Evolutionary conservation across 768 basidiomycete genomes (phyloP).

Genomic region (Calocybe cyanea): DNA sequence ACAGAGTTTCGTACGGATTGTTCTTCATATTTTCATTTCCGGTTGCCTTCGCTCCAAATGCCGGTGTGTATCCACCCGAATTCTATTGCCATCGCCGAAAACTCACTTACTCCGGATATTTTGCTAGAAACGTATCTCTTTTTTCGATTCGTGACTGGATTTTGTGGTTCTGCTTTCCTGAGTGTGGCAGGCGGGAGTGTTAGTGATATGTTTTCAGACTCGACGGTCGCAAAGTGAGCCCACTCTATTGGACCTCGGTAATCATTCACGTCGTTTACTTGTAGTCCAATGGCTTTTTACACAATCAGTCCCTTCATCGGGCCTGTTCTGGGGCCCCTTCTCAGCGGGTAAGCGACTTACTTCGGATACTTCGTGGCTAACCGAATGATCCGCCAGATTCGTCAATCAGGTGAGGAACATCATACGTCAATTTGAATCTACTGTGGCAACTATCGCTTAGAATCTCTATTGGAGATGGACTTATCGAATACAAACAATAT

Average conservation of each 20-base stretch:
- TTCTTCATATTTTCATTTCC: slow-evolving; percentile 68
- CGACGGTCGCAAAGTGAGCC: slow-evolving; percentile 56
- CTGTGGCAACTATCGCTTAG: slow-evolving; percentile 25
- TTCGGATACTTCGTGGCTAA: not conserved
- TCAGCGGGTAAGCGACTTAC: slow-evolving; percentile 46
- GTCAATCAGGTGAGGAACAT: slow-evolving; percentile 58
- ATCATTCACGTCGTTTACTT: not conserved
- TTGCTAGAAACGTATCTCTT: slow-evolving; percentile 57
- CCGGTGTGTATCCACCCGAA: slow-evolving; percentile 53
- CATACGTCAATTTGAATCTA: not conserved
- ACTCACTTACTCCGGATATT: not conserved
- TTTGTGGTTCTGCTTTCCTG: slow-evolving; percentile 51
- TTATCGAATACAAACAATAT: slow-evolving; percentile 65
- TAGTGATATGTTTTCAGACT: slow-evolving; percentile 53
- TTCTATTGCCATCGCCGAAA: not conserved
- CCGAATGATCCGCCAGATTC: slow-evolving; percentile 39
- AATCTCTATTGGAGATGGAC: slow-evolving; percentile 73
- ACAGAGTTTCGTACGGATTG: slow-evolving; percentile 53
- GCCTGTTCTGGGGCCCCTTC: slow-evolving; percentile 51
- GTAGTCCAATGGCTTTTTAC: slow-evolving; percentile 51
- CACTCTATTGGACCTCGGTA: not conserved
- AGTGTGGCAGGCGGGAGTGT: slow-evolving; percentile 57
- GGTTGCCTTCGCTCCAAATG: slow-evolving; percentile 68
- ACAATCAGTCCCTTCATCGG: slow-evolving; percentile 51
- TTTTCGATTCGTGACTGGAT: slow-evolving; percentile 52